Evolutionary conservation across 495 filamentous ascomycete genomes (phyloP).

Genomic region (Aspergillus incahuasiensis): DNA sequence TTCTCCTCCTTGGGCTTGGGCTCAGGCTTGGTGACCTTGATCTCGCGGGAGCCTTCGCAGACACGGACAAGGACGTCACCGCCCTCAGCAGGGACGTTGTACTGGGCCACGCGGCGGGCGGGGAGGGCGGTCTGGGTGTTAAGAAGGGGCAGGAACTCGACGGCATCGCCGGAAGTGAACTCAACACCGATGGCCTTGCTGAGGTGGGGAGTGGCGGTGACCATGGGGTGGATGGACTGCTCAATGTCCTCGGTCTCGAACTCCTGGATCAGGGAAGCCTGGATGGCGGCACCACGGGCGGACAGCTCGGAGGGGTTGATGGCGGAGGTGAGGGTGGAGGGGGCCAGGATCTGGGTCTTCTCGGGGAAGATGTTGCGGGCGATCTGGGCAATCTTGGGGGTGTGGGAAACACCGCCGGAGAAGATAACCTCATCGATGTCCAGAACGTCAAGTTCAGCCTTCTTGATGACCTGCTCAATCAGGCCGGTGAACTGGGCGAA

Average conservation of each 20-base stretch:
- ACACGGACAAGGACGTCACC: slow-evolving; percentile 84
- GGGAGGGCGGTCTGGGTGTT: slow-evolving; percentile 84
- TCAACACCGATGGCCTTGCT: slow-evolving; percentile 84
- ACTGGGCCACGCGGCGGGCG: slow-evolving; percentile 73
- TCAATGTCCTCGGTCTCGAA: slow-evolving; percentile 92
- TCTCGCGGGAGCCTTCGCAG: slow-evolving; percentile 78
- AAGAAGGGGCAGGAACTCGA: slow-evolving; percentile 73
- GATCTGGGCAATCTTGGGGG: slow-evolving; percentile 80
- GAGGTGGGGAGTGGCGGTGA: slow-evolving; percentile 89
- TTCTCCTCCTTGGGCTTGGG: slow-evolving; percentile 66
- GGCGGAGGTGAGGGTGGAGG: slow-evolving; percentile 67
- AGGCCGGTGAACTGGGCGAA: slow-evolving; percentile 82
- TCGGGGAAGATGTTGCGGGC: slow-evolving; percentile 74
- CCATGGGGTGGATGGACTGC: slow-evolving; percentile 90
- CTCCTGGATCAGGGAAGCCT: slow-evolving; percentile 86
- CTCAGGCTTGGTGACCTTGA: slow-evolving; percentile 85
- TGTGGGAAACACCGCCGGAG: slow-evolving; percentile 88
- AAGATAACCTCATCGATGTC: slow-evolving; percentile 92
- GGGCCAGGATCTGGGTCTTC: slow-evolving; percentile 73
- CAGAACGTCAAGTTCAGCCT: slow-evolving; percentile 85
- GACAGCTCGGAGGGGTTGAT: slow-evolving; percentile 91
- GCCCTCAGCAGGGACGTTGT: slow-evolving; percentile 67
- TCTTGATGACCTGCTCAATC: slow-evolving; percentile 79
- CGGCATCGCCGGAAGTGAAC: slow-evolving; percentile 56
- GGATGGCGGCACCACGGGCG: slow-evolving; percentile 88